Percentiles rank a stretch among this genome's conserved stretches.
Conservation (phyloP, 169 alveolate species). For the Babesia divergens region DNA sequence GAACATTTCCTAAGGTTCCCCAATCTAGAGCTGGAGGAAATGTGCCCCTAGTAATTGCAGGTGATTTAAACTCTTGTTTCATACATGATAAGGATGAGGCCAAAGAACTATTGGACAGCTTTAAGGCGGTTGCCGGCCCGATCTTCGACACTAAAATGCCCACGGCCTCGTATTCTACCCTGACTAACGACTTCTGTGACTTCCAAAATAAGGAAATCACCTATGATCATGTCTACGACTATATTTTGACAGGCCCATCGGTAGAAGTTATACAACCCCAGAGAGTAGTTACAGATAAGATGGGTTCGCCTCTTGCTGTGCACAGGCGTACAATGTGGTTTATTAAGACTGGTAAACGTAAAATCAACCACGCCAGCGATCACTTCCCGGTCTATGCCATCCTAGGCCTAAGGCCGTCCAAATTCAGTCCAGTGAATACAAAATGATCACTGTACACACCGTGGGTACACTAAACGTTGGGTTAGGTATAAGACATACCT, state of each 20-base stretch:
- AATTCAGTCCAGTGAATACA: background rate
- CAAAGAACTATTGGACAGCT: background rate
- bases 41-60: constrained; percentile 67
- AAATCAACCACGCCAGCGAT: constrained; percentile 38
- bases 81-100: constrained; percentile 9
- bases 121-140: background rate
- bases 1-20: too few relatives aligned
- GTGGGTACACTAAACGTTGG: too few relatives aligned
- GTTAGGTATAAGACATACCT: too few relatives aligned
- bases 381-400: constrained; percentile 32
- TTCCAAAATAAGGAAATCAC: background rate
- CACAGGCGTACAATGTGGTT: background rate
- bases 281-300: constrained; percentile 2
- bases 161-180: constrained; percentile 37
- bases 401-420: background rate
- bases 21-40: background rate
- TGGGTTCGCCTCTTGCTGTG: constrained; percentile 7
- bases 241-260: constrained; percentile 15
- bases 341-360: background rate
- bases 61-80: constrained; percentile 70
- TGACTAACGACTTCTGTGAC: constrained; percentile 45
- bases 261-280: constrained; percentile 30
- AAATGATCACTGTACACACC: too few relatives aligned
- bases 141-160: background rate
- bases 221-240: constrained; percentile 33